Conservation (phyloP, 192 early-diverging fungal genomes). For the Coemansia sp. region DNA sequence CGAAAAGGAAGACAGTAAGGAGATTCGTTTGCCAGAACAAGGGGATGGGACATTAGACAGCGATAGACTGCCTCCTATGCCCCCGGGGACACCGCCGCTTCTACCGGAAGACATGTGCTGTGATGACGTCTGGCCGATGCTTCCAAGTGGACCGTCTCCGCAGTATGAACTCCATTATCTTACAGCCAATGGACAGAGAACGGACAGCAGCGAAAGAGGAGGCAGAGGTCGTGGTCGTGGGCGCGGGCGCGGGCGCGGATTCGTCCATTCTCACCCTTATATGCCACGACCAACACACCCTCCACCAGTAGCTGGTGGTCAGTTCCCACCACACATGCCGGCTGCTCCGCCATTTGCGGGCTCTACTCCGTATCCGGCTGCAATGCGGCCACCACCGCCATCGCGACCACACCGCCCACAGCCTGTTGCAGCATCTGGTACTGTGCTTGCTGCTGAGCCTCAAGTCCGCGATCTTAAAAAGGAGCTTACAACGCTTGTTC, state of each 20-base stretch:
- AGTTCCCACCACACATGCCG: neutral
- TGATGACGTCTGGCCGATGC: conserved; percentile 38
- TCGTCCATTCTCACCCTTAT: conserved; percentile 12
- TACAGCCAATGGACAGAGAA: neutral
- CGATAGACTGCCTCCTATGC: conserved; percentile 36
- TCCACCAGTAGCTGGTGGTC: neutral
- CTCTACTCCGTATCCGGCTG: neutral
- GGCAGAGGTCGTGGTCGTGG: neutral
- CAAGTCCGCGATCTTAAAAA: conserved; percentile 79
- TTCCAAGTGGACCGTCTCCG: conserved; percentile 50
- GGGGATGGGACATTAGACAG: neutral
- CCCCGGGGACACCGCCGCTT: conserved; percentile 44
- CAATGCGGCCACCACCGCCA: conserved; percentile 10
- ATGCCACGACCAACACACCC: neutral
- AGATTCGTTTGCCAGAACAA: neutral
- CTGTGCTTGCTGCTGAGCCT: conserved; percentile 73
- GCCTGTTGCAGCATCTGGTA: conserved; percentile 9
- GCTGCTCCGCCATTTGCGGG: conserved; percentile 4
- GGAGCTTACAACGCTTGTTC: conserved; percentile 73
- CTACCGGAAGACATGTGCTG: conserved; percentile 20
- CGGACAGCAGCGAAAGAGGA: neutral
- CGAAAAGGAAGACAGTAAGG: neutral
- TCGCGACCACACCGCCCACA: conserved; percentile 7
- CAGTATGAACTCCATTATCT: conserved; percentile 25
- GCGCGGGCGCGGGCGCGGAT: neutral